A percentile compares a stretch with the other conserved stretches of the same genome.
phyloP scores from a whole-genome alignment of 768 basidiomycete genomes.

The Roridomyces roridus region DNA sequence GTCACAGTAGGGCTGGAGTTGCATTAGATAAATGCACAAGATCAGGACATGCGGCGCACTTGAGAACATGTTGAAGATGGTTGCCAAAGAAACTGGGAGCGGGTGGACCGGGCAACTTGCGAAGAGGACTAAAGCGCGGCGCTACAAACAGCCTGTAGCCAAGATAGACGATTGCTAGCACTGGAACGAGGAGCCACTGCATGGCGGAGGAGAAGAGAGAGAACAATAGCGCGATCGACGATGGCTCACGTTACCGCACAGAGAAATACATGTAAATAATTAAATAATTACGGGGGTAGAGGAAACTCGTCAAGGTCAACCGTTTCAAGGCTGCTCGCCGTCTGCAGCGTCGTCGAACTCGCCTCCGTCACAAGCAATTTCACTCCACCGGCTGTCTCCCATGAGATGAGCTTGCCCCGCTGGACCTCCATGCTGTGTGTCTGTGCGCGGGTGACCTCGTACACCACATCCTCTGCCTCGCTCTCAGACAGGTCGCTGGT shows the following conservation, averaged over 20 bases:
- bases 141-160: conserved; percentile 39
- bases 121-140: conserved; percentile 52
- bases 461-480: conserved; percentile 36
- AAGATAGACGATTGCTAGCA: conserved; percentile 26
- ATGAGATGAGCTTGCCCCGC: conserved; percentile 46
- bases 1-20: conserved; percentile 59
- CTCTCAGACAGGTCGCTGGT: conserved; percentile 27
- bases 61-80: conserved; percentile 61
- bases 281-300: conserved; percentile 35
- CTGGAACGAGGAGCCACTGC: conserved; percentile 6
- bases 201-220: neutral
- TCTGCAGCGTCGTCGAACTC: conserved; percentile 40
- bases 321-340: conserved; percentile 41
- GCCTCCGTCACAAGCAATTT: conserved; percentile 43
- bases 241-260: neutral
- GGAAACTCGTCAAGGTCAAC: conserved; percentile 56
- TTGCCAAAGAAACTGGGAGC: conserved; percentile 52
- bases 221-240: neutral
- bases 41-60: conserved; percentile 47
- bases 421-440: conserved; percentile 58
- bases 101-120: conserved; percentile 66
- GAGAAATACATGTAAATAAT: neutral
- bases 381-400: conserved; percentile 21
- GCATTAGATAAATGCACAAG: neutral
- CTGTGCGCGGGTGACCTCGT: conserved; percentile 53